These are phyloP conservation scores for Mycena olivaceomarginata DNA, from an alignment of 768 basidiomycete species.

Conservation along the genomic window DNA sequence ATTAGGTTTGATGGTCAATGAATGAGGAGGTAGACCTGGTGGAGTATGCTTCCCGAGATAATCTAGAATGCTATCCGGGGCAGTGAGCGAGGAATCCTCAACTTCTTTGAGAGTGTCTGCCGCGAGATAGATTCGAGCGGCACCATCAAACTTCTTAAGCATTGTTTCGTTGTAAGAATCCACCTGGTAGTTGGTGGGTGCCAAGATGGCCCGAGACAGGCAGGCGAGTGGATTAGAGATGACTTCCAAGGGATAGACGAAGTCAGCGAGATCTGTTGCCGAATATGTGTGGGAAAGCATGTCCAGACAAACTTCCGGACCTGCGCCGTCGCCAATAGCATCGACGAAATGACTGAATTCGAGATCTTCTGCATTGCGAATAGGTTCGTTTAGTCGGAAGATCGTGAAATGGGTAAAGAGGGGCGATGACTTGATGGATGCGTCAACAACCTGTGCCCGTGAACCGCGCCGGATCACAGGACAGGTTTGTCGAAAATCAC, in stretches of 20 bases:
- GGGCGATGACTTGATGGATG: neutral
- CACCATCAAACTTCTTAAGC: neutral
- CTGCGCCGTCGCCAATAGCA: neutral
- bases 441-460: neutral
- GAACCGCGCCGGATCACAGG: neutral
- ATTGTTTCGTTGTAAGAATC: neutral
- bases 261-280: neutral
- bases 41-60: slow-evolving; percentile 37
- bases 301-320: neutral
- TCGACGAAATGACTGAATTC: neutral
- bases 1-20: slow-evolving; percentile 54
- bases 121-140: slow-evolving; percentile 8
- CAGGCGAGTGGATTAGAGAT: neutral
- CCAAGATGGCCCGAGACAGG: neutral
- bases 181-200: neutral
- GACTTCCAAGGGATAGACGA: neutral
- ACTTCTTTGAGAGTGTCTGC: slow-evolving; percentile 38
- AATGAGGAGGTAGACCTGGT: slow-evolving; percentile 46
- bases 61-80: slow-evolving; percentile 37
- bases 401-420: neutral
- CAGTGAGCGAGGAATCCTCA: slow-evolving; percentile 29
- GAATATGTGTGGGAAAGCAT: neutral
- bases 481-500: neutral
- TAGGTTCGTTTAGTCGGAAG: neutral
- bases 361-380: neutral